Base-by-base conservation (phyloP, 1,284 basidiomycete genomes). In the Melampsora americana region DNA sequence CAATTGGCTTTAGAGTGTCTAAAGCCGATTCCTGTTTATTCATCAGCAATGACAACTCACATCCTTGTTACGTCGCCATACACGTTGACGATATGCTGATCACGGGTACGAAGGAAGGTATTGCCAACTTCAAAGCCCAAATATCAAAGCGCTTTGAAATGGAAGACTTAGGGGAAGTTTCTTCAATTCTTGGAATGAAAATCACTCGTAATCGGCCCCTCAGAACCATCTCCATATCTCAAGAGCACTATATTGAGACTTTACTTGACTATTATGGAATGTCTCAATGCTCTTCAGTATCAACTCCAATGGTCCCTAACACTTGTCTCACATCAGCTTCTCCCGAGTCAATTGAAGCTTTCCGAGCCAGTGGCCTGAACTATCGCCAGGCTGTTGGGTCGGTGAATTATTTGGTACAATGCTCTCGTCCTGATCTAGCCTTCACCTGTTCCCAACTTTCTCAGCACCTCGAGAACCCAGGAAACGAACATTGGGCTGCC, bases 361-460 rank as follows among this genome's bases (percentile, higher is more conserved):
- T 48, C 46, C 11, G 20, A 48, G 46, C 11, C 11, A 48, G 11
- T n/a, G 48, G 44, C 28, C n/a, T 56, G 0, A 28, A 35, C 0
- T 71, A 69, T 28, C 6, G 30, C 35, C 28, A 23, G 18, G 67
- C 67, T 39, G 53, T 69, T 2, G 53, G 48, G 3, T 30, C 30
- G 1, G 48, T 69, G 3, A 69, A 69, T 23, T 69, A 59, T 30
- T 23, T 69, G 2, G 48, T 69, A 12, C 53, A 56, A 69, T 69
- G 48, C n/a, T 56, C 67, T 5, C 2, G 32, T 5, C 67, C 67
- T 2, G 28, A 69, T 48, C 16, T 69, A 30, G 48, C 48, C 1
- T 69, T 59, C 32, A 23, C 20, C 5, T 53, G 50, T 12, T 53
- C 50, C 9, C 35, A 35, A 9, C 35, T 35, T 35, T 9, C 35